Percentiles rank a stretch among this genome's conserved stretches.
Evolutionary conservation across 2,329 filamentous ascomycete genomes (phyloP).

Genomic region (Graphiopsis chlorocephala): DNA sequence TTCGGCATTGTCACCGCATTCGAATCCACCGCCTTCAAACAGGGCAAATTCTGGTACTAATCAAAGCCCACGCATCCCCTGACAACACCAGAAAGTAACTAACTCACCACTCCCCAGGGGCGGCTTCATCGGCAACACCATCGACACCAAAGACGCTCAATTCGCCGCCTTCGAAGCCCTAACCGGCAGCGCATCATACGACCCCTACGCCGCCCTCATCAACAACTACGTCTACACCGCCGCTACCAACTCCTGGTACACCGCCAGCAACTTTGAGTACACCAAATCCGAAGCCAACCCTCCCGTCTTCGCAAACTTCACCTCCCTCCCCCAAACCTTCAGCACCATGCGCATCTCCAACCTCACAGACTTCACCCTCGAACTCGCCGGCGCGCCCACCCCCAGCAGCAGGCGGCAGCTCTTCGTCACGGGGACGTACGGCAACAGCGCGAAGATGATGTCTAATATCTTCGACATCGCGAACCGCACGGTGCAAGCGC

Average conservation of each 20-base stretch:
- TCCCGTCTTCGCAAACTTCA: slow-evolving; percentile 23
- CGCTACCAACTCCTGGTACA: slow-evolving; percentile 18
- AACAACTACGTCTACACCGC: slow-evolving; percentile 18
- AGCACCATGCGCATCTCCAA: slow-evolving; percentile 24
- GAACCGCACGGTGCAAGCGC: slow-evolving; percentile 19
- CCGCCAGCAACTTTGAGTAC: slow-evolving; percentile 24
- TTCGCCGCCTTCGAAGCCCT: slow-evolving; percentile 18
- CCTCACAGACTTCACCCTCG: slow-evolving; percentile 23
- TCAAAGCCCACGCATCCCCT: no score
- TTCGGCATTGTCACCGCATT: slow-evolving; percentile 49
- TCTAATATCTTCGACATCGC: slow-evolving; percentile 19
- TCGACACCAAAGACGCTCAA: slow-evolving; percentile 39
- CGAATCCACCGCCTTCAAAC: slow-evolving; percentile 26
- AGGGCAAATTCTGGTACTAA: slow-evolving; percentile 26
- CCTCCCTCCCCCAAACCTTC: slow-evolving; percentile 20
- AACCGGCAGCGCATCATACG: slow-evolving; percentile 19
- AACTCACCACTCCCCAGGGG: slow-evolving; percentile 1
- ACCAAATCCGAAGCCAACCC: slow-evolving; percentile 23
- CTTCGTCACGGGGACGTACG: slow-evolving; percentile 23
- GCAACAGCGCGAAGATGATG: slow-evolving; percentile 22
- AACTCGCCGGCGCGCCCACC: slow-evolving; percentile 16
- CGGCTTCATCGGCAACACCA: slow-evolving; percentile 46
- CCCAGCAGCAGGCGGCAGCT: slow-evolving; percentile 20
- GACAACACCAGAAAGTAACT: no score
- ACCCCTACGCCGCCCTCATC: slow-evolving; percentile 25